Conservation (phyloP, 805 yeast species). For the Pichia cephalocereana region DNA sequence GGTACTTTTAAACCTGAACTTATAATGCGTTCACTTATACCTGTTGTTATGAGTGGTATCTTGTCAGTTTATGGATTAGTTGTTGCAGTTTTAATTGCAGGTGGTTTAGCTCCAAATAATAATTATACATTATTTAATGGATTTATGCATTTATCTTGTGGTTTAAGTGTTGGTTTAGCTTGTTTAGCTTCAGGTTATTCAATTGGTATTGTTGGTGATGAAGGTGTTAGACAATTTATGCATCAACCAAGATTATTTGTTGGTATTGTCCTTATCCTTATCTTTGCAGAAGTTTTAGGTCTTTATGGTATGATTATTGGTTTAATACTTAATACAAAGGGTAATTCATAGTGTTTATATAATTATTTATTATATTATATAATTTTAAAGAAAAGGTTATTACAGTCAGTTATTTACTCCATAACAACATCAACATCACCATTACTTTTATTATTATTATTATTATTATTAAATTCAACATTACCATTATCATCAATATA, state of each 20-base stretch:
- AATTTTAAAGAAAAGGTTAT: no score
- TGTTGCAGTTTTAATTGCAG: constrained; percentile 92
- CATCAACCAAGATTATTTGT: constrained; percentile 97
- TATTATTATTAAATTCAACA: constrained; percentile 35
- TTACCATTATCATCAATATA: constrained; percentile 75
- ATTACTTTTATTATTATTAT: background rate
- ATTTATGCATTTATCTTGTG: constrained; percentile 97
- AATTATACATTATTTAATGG: constrained; percentile 87
- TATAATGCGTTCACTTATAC: constrained; percentile 91
- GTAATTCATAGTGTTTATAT: constrained; percentile 40
- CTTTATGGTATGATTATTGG: constrained; percentile 94
- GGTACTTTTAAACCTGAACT: constrained; percentile 96
- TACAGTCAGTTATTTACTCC: background rate
- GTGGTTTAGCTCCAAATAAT: constrained; percentile 69
- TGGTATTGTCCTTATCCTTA: constrained; percentile 93
- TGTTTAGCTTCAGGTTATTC: constrained; percentile 96
- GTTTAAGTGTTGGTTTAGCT: constrained; percentile 91
- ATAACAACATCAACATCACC: background rate
- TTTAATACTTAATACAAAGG: constrained; percentile 83
- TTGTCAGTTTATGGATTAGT: constrained; percentile 94
- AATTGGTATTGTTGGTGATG: constrained; percentile 98
- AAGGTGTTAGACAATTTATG: constrained; percentile 96
- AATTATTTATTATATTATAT: no score
- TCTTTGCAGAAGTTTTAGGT: constrained; percentile 97
- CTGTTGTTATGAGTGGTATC: constrained; percentile 98